Conservation (phyloP, 2,329 filamentous ascomycete genomes). For the Botrytis pseudocinerea region DNA sequence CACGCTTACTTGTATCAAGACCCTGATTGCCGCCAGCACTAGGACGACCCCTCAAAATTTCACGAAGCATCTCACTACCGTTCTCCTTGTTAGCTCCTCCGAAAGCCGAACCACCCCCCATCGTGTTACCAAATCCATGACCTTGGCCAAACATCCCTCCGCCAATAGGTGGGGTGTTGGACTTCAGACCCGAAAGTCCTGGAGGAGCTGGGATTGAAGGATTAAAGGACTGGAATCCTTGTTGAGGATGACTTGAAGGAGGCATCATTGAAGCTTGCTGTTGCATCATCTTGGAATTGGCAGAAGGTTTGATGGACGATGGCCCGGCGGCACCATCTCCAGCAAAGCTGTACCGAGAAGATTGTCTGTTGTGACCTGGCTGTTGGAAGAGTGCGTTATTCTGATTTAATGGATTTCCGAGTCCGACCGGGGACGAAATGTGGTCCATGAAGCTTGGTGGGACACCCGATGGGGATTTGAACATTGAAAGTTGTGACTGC, state of each 20-base stretch:
- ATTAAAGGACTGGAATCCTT: slow-evolving; percentile 73
- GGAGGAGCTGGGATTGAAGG: slow-evolving; percentile 89
- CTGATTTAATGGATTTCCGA: slow-evolving; percentile 49
- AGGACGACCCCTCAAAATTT: slow-evolving; percentile 72
- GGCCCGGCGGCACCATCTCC: slow-evolving; percentile 68
- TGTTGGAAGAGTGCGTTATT: slow-evolving; percentile 55
- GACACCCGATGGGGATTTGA: slow-evolving; percentile 45
- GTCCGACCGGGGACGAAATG: slow-evolving; percentile 53
- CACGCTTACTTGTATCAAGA: slow-evolving; percentile 93
- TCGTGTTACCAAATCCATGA: slow-evolving; percentile 75
- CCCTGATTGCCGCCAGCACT: slow-evolving; percentile 65
- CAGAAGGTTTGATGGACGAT: slow-evolving; percentile 69
- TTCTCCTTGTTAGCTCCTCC: slow-evolving; percentile 69
- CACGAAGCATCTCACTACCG: slow-evolving; percentile 75
- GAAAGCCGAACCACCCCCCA: slow-evolving; percentile 58
- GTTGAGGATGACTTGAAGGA: slow-evolving; percentile 50
- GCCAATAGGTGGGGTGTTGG: slow-evolving; percentile 84
- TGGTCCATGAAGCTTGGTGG: slow-evolving; percentile 56
- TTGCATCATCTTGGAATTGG: slow-evolving; percentile 77
- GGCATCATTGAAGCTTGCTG: slow-evolving; percentile 91
- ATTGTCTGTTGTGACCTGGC: slow-evolving; percentile 75
- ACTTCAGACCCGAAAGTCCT: slow-evolving; percentile 76
- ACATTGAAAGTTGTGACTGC: slow-evolving; percentile 63
- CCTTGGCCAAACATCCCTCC: slow-evolving; percentile 87
- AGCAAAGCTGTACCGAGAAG: slow-evolving; percentile 84